Evolutionary conservation across 257 asterid genomes (phyloP).

Genomic region (Nicotiana attenuata): DNA sequence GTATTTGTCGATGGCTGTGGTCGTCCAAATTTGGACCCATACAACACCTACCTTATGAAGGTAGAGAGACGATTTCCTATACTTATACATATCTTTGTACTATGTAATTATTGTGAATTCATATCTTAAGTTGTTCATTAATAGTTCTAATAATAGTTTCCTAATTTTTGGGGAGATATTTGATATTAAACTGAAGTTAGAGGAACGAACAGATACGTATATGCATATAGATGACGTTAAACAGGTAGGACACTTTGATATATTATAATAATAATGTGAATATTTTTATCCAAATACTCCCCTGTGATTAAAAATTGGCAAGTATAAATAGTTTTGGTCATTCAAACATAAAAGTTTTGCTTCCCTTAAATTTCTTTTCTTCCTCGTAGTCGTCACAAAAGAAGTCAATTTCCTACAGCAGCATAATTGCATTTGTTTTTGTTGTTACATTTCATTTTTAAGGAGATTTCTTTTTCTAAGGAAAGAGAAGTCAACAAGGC

Average conservation of each 20-base stretch:
- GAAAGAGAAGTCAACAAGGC: not conserved
- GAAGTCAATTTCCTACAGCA: not conserved
- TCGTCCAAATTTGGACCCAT: no score
- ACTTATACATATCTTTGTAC: not conserved
- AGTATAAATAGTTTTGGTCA: not conserved
- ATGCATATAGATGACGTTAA: no score
- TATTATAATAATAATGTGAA: no score
- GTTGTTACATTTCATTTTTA: not conserved
- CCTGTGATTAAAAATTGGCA: not conserved
- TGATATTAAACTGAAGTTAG: not conserved
- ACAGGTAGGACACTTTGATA: no score
- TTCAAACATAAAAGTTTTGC: not conserved
- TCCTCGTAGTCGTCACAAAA: not conserved
- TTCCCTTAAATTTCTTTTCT: not conserved
- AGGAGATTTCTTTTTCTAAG: not conserved
- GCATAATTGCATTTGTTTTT: not conserved
- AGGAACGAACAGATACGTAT: not conserved
- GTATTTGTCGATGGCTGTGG: no score
- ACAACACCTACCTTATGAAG: no score
- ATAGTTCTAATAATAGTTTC: not conserved
- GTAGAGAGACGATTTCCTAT: no score
- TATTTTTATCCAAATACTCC: no score
- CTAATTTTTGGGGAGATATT: not conserved
- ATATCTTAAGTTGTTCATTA: not conserved
- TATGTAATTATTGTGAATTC: not conserved